A percentile compares a stretch with the other conserved stretches of the same genome.
Conservation (phyloP, 352 stramenopile species). For the Phytophthora brassicae region DNA sequence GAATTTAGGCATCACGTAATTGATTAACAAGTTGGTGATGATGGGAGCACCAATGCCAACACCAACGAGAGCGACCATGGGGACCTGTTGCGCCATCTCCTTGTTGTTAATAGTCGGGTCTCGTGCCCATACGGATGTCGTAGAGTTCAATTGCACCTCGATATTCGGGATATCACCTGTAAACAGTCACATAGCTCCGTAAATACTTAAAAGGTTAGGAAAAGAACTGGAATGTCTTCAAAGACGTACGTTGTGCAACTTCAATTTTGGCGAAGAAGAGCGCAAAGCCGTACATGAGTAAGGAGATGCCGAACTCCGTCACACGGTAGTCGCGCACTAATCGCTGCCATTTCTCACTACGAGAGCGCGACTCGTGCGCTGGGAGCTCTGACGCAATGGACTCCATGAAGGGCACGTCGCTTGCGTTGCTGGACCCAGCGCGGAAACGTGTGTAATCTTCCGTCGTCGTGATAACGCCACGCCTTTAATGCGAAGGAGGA, state of each 20-base stretch:
- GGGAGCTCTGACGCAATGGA: constrained; percentile 32
- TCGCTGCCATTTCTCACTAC: constrained; percentile 22
- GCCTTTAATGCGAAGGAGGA: constrained; percentile 28
- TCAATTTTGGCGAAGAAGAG: constrained; percentile 42
- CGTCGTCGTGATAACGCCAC: constrained; percentile 18
- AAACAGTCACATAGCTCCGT: constrained; percentile 9
- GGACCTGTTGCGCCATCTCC: constrained; percentile 60
- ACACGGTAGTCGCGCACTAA: constrained; percentile 29
- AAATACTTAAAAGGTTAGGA: constrained; percentile 27
- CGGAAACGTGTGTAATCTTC: constrained; percentile 6
- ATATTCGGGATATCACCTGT: constrained; percentile 58
- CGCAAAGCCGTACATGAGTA: constrained; percentile 40
- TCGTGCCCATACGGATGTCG: constrained; percentile 46
- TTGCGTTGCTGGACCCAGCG: constrained; percentile 31
- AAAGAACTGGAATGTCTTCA: no score
- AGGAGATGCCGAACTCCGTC: constrained; percentile 36
- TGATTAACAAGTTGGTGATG: constrained; percentile 61
- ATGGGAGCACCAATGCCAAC: constrained; percentile 43
- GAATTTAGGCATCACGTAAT: constrained; percentile 62
- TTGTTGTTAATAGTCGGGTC: constrained; percentile 63
- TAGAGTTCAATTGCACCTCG: constrained; percentile 50
- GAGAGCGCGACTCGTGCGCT: background rate
- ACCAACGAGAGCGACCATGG: constrained; percentile 51
- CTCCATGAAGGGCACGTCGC: constrained; percentile 40
- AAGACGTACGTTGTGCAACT: constrained; percentile 41